These are phyloP conservation scores for Lentinula raphanica DNA, from an alignment of 768 basidiomycete species.

Conservation along the genomic window DNA sequence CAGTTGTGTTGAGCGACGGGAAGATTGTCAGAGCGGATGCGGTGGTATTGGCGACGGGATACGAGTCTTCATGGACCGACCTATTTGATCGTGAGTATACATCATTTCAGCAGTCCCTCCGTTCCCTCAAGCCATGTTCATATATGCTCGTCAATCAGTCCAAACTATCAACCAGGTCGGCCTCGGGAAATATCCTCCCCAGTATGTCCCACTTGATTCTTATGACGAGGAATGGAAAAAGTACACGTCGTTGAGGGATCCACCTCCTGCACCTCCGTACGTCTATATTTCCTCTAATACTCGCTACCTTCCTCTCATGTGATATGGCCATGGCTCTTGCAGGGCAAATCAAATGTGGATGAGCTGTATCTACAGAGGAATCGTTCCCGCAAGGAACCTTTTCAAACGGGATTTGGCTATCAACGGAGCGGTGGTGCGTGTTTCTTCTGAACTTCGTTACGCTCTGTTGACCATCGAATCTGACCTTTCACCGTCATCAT, in stretches of 20 bases:
- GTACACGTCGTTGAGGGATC: constrained; percentile 36
- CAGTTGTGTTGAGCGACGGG: constrained; percentile 40
- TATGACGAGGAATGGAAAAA: constrained; percentile 26
- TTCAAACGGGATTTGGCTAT: constrained; percentile 53
- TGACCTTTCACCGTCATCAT: not conserved
- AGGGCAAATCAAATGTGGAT: constrained; percentile 28
- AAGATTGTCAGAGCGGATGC: constrained; percentile 35
- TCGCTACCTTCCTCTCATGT: not conserved
- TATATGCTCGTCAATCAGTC: too few relatives aligned
- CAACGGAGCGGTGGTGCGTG: constrained; percentile 53
- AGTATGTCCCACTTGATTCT: not conserved
- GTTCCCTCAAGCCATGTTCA: too few relatives aligned
- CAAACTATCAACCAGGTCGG: constrained; percentile 21
- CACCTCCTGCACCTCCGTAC: constrained; percentile 23
- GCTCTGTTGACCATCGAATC: not conserved
- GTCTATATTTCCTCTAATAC: not conserved
- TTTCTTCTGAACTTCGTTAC: not conserved
- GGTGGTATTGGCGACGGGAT: constrained; percentile 57
- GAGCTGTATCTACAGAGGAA: constrained; percentile 52
- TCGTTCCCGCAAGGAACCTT: constrained; percentile 60
- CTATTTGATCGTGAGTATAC: constrained; percentile 28
- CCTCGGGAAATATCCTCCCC: constrained; percentile 12
- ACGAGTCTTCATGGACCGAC: constrained; percentile 48
- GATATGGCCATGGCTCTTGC: constrained; percentile 23
- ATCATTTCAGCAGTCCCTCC: too few relatives aligned